phyloP scores from a whole-genome alignment of 352 stramenopile species.

The Globisporangium cederbergense region DNA sequence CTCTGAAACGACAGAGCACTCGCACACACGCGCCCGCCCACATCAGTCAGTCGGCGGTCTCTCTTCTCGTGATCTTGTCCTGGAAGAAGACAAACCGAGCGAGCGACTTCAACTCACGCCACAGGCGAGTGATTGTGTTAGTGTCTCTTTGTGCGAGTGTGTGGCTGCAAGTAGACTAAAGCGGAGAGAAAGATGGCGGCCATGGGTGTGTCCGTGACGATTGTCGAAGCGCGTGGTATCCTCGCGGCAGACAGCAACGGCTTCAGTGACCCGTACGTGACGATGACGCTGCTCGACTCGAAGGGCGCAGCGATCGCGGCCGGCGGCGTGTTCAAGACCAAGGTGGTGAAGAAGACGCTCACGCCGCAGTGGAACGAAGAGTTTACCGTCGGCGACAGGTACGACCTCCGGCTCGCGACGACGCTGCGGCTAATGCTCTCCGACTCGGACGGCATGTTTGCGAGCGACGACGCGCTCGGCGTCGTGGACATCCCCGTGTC shows the following conservation, averaged over 20 bases:
- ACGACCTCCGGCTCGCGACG: slow-evolving; percentile 63
- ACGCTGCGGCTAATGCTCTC: slow-evolving; percentile 51
- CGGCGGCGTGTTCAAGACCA: slow-evolving; percentile 58
- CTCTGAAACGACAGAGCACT: neutral
- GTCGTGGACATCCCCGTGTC: slow-evolving; percentile 66
- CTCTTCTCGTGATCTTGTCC: neutral
- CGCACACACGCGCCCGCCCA: neutral
- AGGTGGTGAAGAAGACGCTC: slow-evolving; percentile 66
- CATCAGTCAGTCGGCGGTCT: neutral
- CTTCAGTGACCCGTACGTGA: slow-evolving; percentile 71
- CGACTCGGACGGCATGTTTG: slow-evolving; percentile 60
- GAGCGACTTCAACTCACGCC: slow-evolving; percentile 5
- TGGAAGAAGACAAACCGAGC: neutral
- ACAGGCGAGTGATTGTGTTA: neutral
- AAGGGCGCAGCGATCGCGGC: slow-evolving; percentile 35
- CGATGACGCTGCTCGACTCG: slow-evolving; percentile 70
- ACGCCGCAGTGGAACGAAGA: slow-evolving; percentile 55
- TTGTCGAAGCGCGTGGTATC: slow-evolving; percentile 63
- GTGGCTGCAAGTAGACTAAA: neutral
- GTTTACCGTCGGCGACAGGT: slow-evolving; percentile 56
- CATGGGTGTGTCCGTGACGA: slow-evolving; percentile 34
- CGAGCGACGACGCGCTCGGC: slow-evolving; percentile 58
- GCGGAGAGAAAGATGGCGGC: slow-evolving; percentile 2
- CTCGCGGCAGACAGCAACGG: slow-evolving; percentile 64
- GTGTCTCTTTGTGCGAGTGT: neutral